phyloP scores from a whole-genome alignment of 2,329 filamentous ascomycete species.

The Lasiodiplodia hormozganensis region DNA sequence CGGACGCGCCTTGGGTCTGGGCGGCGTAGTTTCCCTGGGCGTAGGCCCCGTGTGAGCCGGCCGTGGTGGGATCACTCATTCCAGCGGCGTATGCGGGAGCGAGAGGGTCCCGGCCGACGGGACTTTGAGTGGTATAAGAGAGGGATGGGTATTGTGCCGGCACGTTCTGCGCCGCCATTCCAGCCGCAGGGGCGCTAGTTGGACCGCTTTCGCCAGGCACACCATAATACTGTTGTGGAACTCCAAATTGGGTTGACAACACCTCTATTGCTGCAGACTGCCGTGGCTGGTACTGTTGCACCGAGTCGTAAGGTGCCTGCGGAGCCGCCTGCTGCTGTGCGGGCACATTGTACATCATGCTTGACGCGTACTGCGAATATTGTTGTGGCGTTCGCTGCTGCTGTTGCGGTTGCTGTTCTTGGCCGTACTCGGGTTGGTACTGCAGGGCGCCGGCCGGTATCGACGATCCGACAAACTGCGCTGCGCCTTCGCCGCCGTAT shows the following conservation, averaged over 20 bases:
- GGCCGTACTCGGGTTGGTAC: conserved; percentile 71
- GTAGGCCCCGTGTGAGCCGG: conserved; percentile 48
- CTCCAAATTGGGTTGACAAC: conserved; percentile 70
- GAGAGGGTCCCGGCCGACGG: conserved; percentile 59
- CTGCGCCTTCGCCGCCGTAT: conserved; percentile 63
- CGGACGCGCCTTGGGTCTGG: conserved; percentile 53
- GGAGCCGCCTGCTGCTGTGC: conserved; percentile 64
- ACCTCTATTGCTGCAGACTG: conserved; percentile 81
- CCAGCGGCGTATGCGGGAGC: conserved; percentile 59
- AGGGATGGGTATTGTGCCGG: conserved; percentile 67
- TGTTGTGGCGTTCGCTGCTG: conserved; percentile 53
- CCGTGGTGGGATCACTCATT: conserved; percentile 60
- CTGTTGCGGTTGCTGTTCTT: conserved; percentile 60
- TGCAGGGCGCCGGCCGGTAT: conserved; percentile 59
- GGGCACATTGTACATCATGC: conserved; percentile 81
- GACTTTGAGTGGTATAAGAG: conserved; percentile 67
- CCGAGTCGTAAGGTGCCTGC: conserved; percentile 74
- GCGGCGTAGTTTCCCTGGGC: conserved; percentile 41
- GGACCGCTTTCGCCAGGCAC: conserved; percentile 64
- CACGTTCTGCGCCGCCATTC: conserved; percentile 67
- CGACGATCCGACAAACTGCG: conserved; percentile 62
- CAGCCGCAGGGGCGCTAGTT: conserved; percentile 65
- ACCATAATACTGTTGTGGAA: conserved; percentile 77
- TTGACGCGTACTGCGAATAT: conserved; percentile 63
- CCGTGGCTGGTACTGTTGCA: conserved; percentile 76